Base-by-base conservation (phyloP, 2,329 filamentous ascomycete genomes). In the Fusarium domesticum region DNA sequence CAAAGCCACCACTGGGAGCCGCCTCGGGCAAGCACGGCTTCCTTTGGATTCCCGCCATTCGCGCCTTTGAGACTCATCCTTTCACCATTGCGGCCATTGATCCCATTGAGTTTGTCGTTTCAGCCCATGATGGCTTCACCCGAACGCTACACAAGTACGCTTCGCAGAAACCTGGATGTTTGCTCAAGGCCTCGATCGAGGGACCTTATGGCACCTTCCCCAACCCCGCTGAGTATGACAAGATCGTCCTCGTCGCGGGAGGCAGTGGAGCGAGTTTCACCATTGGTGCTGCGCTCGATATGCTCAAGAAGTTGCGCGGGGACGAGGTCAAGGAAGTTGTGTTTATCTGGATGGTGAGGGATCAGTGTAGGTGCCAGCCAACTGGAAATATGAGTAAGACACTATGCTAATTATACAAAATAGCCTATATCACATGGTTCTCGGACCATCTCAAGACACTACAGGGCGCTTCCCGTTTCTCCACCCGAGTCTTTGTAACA, bases 251-350 rank as follows among this genome's bases (percentile, higher is more conserved):
- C 32, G 69, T 84, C 30, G 77, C 78, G 4, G 81, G 80, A 11
- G 81, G 81, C 5, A 79, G 77, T 39, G 81, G 81, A 2, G 80
- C 77, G 2, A 81, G 75, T 20, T 84, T 83, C 58, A 69, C 70
- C 6, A 64, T 71, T 34, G 71, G 71, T 35, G 64, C 63, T 17
- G 67, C 66, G 6, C 61, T 70, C 32, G 58, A 61, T 45, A 59
- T 72, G 39, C 56, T 73, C 11, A 62, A 55, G 37, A 60, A 50
- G 12, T 48, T 59, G 3, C 46, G 34, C 3, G 28, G 14, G 4
- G 51, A 53, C 15, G 53, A 53, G 0, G 50, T 50, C 12, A 60
- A 60, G 32, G 57, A 53, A 5, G 53, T 72, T 12, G 55, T 62
- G n/a, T 70, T 73, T 39, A 52, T 72, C 12, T 73, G 70, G 70